Percentiles rank a stretch among this genome's conserved stretches.
Conservation (phyloP, 2,329 filamentous ascomycete genomes). For the Pseudopithomyces maydicus region DNA sequence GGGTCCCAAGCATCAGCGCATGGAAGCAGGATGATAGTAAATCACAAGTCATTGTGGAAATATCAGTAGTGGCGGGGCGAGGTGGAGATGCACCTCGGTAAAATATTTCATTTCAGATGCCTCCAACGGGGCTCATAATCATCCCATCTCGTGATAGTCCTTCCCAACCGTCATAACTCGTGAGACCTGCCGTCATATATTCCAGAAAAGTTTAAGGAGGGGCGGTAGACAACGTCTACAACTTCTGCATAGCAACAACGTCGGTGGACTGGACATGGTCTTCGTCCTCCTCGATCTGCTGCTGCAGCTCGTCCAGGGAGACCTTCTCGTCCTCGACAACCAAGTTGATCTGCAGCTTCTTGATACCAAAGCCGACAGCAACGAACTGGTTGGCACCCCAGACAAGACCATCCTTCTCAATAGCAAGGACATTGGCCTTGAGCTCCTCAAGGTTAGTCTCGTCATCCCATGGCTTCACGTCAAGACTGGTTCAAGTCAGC, state of each 20-base stretch:
- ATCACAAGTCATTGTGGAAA: background rate
- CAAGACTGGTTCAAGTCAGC: constrained; percentile 53
- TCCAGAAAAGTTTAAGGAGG: constrained; percentile 6
- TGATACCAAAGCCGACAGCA: constrained; percentile 94
- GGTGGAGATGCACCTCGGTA: background rate
- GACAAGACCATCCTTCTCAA: constrained; percentile 91
- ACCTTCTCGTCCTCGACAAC: constrained; percentile 98
- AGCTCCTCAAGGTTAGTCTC: constrained; percentile 90
- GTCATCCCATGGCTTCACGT: constrained; percentile 95
- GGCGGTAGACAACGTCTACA: constrained; percentile 30
- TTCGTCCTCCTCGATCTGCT: constrained; percentile 83
- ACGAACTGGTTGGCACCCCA: constrained; percentile 94
- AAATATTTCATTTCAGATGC: constrained; percentile 4
- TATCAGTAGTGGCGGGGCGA: constrained; percentile 2
- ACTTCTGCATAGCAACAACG: constrained; percentile 66
- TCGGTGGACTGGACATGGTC: constrained; percentile 97
- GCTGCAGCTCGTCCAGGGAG: constrained; percentile 83
- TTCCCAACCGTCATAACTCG: constrained; percentile 21
- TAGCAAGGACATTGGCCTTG: constrained; percentile 78
- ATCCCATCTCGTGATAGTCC: constrained; percentile 9
- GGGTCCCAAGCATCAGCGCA: no score
- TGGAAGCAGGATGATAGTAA: no score
- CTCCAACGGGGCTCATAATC: constrained; percentile 4
- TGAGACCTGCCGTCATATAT: constrained; percentile 18
- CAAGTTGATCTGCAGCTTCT: constrained; percentile 98